Base-by-base conservation (phyloP, 345 rosid genomes). In the Linum lewisii region DNA sequence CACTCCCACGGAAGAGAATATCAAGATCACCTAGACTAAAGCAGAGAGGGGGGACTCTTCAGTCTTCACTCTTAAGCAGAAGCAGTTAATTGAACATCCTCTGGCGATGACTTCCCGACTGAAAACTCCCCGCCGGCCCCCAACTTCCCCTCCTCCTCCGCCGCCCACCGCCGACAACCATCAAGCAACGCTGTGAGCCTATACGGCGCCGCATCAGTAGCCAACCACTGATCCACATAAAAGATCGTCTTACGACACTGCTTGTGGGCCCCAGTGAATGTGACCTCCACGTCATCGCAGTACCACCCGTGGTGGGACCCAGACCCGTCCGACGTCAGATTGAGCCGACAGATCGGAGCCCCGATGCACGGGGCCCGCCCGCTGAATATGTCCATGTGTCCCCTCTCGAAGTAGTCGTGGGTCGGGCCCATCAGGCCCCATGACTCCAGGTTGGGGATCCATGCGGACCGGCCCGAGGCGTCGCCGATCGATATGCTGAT, bases 221-320 rank as follows among this genome's bases (percentile, higher is more conserved):
- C 78, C 47, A 81, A 63, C 86, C 83, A 81, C 47, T 52, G 78
- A 34, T 76, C 68, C 2, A 78, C 81, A 2, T 53, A 51, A 49
- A 78, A 81, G 21, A 54, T 34, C 2, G 73, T 64, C 57, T 76
- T 74, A 20, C 63, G 10, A 57, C 83, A 81, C 2, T 25, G 45
- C 51, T 26, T 65, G 32, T 64, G 76, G 26, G 73, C 76, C 0
- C 78, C 75, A 2, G 73, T 66, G 51, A 74, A 60, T 11, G 78
- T 78, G 53, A 78, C 79, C 62, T 81, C 83, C 13, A 81, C 38
- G 52, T 74, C 76, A 13, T 76, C 74, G 34, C 81, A 81, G 66
- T 70, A 81, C 83, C 81, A 78, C n/a, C 83, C 82, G 18, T 70
- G 81, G 72, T 70, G 74, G 4, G 16, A 1, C 9, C 83, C 86